phyloP scores from a whole-genome alignment of 257 asterid species.

The Solanum habrochaites region DNA sequence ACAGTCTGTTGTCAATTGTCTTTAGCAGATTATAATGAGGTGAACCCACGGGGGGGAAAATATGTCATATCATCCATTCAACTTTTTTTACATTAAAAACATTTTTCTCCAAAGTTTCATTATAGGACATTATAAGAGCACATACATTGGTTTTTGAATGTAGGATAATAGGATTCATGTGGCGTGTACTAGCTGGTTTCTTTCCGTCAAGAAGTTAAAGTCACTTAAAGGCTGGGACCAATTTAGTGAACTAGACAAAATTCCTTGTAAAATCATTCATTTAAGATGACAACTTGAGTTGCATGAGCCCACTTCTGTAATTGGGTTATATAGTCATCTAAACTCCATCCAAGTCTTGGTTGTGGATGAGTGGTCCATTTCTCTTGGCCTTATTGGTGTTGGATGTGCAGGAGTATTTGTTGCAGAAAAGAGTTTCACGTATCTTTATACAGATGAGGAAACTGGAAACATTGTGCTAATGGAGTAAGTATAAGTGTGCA shows the following conservation, averaged over 20 bases:
- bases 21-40: background rate
- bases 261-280: background rate
- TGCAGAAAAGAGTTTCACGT: slow-evolving; percentile 52
- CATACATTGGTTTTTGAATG: background rate
- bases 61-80: background rate
- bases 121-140: background rate
- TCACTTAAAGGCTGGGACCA: background rate
- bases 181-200: background rate
- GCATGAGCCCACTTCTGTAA: background rate
- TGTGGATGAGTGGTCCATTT: background rate
- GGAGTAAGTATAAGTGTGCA: slow-evolving; percentile 63
- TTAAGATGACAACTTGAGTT: background rate
- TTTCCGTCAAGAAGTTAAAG: background rate
- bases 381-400: background rate
- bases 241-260: background rate
- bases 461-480: slow-evolving; percentile 69
- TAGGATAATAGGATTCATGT: background rate
- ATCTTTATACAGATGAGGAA: slow-evolving; percentile 90
- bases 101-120: background rate
- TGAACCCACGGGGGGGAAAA: background rate
- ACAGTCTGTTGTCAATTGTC: background rate
- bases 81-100: background rate
- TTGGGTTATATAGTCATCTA: background rate
- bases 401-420: slow-evolving; percentile 64
- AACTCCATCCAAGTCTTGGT: background rate